Conservation (phyloP, 2,329 filamentous ascomycete species). For the Trichoderma brevicompactum region DNA sequence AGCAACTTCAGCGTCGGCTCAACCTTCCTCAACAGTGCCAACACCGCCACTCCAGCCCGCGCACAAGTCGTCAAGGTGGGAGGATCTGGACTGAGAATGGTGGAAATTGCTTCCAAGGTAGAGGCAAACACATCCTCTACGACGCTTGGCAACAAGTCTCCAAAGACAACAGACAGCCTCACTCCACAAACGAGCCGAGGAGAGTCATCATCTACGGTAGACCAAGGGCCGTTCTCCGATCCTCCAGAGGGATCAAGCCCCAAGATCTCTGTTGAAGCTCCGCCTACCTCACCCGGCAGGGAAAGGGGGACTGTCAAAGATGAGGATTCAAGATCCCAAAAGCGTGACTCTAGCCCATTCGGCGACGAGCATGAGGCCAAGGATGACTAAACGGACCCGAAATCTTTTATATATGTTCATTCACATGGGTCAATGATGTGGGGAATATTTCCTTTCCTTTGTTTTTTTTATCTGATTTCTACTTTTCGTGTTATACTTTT, state of each 20-base stretch:
- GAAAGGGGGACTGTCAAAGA: slow-evolving; percentile 28
- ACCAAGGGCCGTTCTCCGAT: slow-evolving; percentile 64
- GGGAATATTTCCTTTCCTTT: background rate
- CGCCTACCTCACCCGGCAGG: background rate
- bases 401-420: slow-evolving; percentile 32
- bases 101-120: slow-evolving; percentile 46
- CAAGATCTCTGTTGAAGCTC: slow-evolving; percentile 15
- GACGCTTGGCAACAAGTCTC: slow-evolving; percentile 27
- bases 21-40: slow-evolving; percentile 69
- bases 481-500: slow-evolving; percentile 35
- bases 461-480: slow-evolving; percentile 16
- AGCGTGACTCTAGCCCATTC: slow-evolving; percentile 55
- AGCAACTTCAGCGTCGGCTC: slow-evolving; percentile 70
- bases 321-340: slow-evolving; percentile 35
- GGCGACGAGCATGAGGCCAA: slow-evolving; percentile 62
- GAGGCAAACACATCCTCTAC: slow-evolving; percentile 40
- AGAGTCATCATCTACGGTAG: slow-evolving; percentile 52
- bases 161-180: background rate
- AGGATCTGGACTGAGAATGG: slow-evolving; percentile 52
- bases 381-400: slow-evolving; percentile 42
- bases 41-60: slow-evolving; percentile 60
- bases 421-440: slow-evolving; percentile 23
- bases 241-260: slow-evolving; percentile 47
- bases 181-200: slow-evolving; percentile 44
- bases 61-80: slow-evolving; percentile 65